Percentiles rank a stretch among this genome's conserved stretches.
These are phyloP conservation scores for Acmispon strigosus DNA, from an alignment of 306 rosid genomes.

Conservation along the genomic window DNA sequence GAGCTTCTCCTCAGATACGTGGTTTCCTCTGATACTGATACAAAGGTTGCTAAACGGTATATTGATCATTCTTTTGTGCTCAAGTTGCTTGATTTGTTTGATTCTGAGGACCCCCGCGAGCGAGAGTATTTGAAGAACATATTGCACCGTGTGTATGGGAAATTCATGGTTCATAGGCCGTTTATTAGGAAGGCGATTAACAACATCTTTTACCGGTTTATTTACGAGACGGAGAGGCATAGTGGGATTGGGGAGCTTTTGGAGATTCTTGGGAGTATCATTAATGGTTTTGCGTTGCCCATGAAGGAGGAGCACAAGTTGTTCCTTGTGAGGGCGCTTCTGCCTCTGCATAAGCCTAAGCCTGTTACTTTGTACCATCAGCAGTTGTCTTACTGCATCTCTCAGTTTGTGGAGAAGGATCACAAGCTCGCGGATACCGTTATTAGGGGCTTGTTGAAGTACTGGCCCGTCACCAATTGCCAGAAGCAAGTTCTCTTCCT, in stretches of 20 bases:
- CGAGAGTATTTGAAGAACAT: constrained; percentile 91
- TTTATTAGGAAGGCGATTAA: constrained; percentile 87
- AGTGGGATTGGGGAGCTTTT: constrained; percentile 90
- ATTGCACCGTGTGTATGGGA: constrained; percentile 86
- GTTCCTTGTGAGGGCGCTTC: constrained; percentile 84
- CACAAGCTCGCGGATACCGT: constrained; percentile 84
- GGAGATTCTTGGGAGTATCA: constrained; percentile 98
- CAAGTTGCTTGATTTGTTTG: constrained; percentile 82
- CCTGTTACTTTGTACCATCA: constrained; percentile 66
- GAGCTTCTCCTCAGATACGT: constrained; percentile 88
- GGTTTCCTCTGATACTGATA: constrained; percentile 95
- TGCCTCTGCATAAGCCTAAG: constrained; percentile 95
- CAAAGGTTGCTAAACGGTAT: constrained; percentile 85
- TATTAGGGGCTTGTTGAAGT: constrained; percentile 82
- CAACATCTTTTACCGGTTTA: constrained; percentile 82
- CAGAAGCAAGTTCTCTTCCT: constrained; percentile 93
- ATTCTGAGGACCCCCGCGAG: constrained; percentile 89
- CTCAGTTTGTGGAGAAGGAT: constrained; percentile 96
- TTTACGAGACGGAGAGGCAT: constrained; percentile 86
- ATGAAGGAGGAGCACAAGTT: constrained; percentile 98
- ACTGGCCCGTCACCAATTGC: constrained; percentile 89
- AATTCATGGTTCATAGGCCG: constrained; percentile 96
- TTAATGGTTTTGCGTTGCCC: constrained; percentile 91
- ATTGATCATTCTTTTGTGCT: constrained; percentile 90
- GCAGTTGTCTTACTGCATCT: constrained; percentile 86